Percentiles rank a stretch among this genome's conserved stretches.
Evolutionary conservation across 148 eudicot genomes (phyloP).

Genomic region (Rhododendron griersonianum): DNA sequence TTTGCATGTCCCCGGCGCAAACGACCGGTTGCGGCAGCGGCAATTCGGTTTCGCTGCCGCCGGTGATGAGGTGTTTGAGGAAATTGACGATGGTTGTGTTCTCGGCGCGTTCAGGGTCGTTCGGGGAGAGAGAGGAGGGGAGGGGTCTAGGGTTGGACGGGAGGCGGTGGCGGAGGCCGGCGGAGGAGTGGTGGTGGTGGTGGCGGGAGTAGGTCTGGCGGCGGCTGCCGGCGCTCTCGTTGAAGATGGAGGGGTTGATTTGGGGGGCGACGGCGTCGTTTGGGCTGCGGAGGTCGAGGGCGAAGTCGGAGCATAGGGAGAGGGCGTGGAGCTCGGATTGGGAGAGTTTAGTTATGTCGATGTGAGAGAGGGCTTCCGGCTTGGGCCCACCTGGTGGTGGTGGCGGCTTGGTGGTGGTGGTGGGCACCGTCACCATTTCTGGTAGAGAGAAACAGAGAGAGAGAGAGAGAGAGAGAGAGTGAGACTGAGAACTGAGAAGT

Average conservation of each 20-base stretch:
- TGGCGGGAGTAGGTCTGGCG: conserved; percentile 37
- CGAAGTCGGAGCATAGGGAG: conserved; percentile 28
- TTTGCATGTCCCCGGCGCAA: conserved; percentile 1
- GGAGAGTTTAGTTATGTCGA: conserved; percentile 28
- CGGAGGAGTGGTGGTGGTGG: conserved; percentile 21
- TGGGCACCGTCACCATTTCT: conserved; percentile 1
- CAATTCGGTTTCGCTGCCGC: neutral
- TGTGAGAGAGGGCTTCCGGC: conserved; percentile 12
- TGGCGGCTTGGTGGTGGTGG: neutral
- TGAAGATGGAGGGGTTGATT: conserved; percentile 30
- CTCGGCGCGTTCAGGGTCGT: conserved; percentile 25
- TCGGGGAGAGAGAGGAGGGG: neutral
- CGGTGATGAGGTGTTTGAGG: conserved; percentile 26
- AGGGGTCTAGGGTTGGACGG: neutral
- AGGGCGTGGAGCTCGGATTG: conserved; percentile 42
- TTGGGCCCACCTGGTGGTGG: neutral
- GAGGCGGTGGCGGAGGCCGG: conserved; percentile 14
- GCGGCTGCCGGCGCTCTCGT: conserved; percentile 36
- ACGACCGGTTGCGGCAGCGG: neutral
- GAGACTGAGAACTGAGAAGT: neutral
- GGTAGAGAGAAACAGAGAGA: neutral
- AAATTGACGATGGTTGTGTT: conserved; percentile 33
- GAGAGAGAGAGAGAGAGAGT: neutral
- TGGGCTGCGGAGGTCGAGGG: conserved; percentile 22
- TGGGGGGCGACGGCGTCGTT: conserved; percentile 28